Evolutionary conservation across 169 alveolate species (phyloP), one percentile per base, ranked within the genome.

Genomic region (Plasmodium coatneyi): DNA sequence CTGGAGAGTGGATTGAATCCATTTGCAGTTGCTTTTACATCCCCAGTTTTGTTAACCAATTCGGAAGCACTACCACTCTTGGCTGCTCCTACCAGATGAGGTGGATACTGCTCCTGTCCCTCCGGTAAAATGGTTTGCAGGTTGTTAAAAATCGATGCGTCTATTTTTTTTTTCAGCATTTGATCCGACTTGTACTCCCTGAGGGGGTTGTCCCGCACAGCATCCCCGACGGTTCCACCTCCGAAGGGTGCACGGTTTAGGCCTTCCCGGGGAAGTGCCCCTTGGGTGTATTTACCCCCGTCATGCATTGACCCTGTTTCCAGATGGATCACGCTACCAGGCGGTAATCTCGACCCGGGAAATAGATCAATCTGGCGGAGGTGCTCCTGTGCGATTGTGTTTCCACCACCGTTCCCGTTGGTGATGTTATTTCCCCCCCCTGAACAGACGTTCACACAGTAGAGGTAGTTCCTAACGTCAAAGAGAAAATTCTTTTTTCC

Each of bases 401-500:
- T 41, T 1, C 52, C 52, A 41, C 52, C 14, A 41, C 52, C 14
- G 0, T 1, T 2, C 0, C 56, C 19, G 56, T 19, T 43, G 10
- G 3, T 2, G 5, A 43, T n/a, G n/a, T 41, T 28, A 16, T 1
- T 22, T 52, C 76, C 25, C 25, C 30, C 46, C 36, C 66, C 60
- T 34, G n/a, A 32, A 32, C 28, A 25, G 14, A 19, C 80, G 34
- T 79, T 79, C 74, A 79, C 3, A 66, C 71, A 79, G 34, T 89
- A 60, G 22, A 39, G 49, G 81, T 89, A 89, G 79, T 89, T 89
- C 16, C 81, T 89, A 0, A 89, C 49, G 34, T 89, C 94, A 22
- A 89, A 89, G 9, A 89, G 28, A 36, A 72, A 89, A 34, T 89
- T 79, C 56, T 79, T 79, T 30, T 78, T 80, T 36, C 94, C 94